Evolutionary conservation across 2,329 filamentous ascomycete genomes (phyloP), one percentile per base, ranked within the genome.

Genomic region (Ophiocordyceps camponoti-leonardi): DNA sequence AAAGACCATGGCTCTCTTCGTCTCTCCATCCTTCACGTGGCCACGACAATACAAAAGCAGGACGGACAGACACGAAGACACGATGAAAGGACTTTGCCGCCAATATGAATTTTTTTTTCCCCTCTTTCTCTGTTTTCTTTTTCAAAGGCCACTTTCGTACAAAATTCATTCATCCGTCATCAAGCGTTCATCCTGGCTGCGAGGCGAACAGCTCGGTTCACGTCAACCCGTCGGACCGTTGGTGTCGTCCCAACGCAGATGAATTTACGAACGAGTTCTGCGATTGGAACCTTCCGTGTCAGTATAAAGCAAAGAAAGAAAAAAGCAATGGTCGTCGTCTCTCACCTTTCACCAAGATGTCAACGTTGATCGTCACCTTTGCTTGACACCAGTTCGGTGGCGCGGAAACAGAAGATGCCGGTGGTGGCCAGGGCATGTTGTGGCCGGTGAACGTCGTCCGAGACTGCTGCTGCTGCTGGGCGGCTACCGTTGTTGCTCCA

Each of bases 241-340:
- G 65, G 65, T 2, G 57, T 57, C 6, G 62, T 55, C 10, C 65
- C 65, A 8, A 68, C 49, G 39, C 65, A 68, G 7, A 67, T 58
- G 16, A 62, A 58, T 14, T 48, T 55, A 2, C 48, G 46, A 0
- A 57, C 55, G 42, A 68, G 50, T 54, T 67, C 64, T 67, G 42
- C 13, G 7, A 11, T 22, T 33, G 13, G 23, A n/a, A 30, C 30
- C 16, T 33, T 33, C 11, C 3, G 30, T 10, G 30, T 33, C 30
- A 12, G 28, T n/a, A n/a, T n/a, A 31, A 13, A 31, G 28, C 7
- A 13, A 31, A 33, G 30, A 14, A 14, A 14, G 7, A 33, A 33
- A 14, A 14, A 14, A 8, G 30, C 11, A 8, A 33, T 10, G 30
- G 7, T 8, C 59, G n/a, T n/a, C n/a, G n/a, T n/a, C n/a, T n/a